These are phyloP conservation scores for Candida dendrica DNA, from an alignment of 805 yeast genomes.

Conservation along the genomic window DNA sequence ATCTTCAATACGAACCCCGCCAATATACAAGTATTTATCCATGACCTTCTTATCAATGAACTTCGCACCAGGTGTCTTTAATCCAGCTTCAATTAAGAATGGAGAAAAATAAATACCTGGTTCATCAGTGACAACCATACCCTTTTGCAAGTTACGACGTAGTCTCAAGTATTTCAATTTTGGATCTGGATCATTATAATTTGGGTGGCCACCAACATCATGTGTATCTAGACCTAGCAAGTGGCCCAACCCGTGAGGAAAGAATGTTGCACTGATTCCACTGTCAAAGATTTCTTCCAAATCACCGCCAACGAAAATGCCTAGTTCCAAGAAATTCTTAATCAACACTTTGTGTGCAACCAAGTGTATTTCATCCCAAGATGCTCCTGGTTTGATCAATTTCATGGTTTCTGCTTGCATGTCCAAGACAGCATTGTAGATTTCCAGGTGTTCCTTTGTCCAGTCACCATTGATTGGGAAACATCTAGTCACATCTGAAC, in stretches of 20 bases:
- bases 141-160: constrained; percentile 60
- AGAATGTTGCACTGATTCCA: constrained; percentile 68
- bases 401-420: constrained; percentile 76
- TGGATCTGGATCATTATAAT: constrained; percentile 79
- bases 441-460: constrained; percentile 78
- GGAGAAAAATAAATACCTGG: constrained; percentile 93
- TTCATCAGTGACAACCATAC: constrained; percentile 90
- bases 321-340: constrained; percentile 61
- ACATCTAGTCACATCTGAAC: constrained; percentile 90
- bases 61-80: constrained; percentile 33
- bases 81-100: constrained; percentile 60
- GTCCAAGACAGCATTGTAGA: constrained; percentile 69
- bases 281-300: constrained; percentile 65
- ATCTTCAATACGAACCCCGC: constrained; percentile 97
- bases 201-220: constrained; percentile 86
- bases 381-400: constrained; percentile 71
- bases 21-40: constrained; percentile 76
- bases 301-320: constrained; percentile 59
- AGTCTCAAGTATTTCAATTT: constrained; percentile 72
- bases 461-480: constrained; percentile 90
- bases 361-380: constrained; percentile 82
- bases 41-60: constrained; percentile 55
- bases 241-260: constrained; percentile 96
- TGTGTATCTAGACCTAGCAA: constrained; percentile 92
- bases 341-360: constrained; percentile 75